Evolutionary conservation across 2,329 filamentous ascomycete species (phyloP), one percentile per base, ranked within the genome.

Genomic region (Leptographium radiaticola): DNA sequence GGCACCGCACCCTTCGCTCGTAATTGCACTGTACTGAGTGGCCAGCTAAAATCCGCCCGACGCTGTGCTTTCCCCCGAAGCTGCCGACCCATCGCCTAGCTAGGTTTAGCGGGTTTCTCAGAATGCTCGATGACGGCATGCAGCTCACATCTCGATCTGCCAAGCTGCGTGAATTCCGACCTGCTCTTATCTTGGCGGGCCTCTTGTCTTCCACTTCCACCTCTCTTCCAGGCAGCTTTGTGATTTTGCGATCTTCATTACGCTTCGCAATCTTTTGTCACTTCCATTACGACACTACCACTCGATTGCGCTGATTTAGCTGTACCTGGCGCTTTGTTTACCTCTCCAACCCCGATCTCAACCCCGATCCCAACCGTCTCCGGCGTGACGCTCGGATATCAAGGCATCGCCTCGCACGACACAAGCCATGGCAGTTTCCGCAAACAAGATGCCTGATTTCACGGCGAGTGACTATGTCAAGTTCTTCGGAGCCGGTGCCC

Each of bases 401-500:
- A 31, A n/a, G 25, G 4, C 8, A 34, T n/a, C n/a, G 30, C 7
- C 44, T 13, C 4, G 12, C 13, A 16, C 9, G 18, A 16, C 15
- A 18, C 16, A 7, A 6, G 34, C 45, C 49, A 57, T 57, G 55
- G 55, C 55, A 2, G 12, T 40, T 6, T 10, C 38, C 4, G 39
- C 45, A 2, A 59, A 47, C 55, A 50, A 51, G 49, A 62, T 54
- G 64, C 20, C 73, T 68, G 47, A 65, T 62, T 77, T 77, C 54
- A 62, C 64, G 38, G 49, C 63, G 5, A 56, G 62, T 56, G 74
- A 77, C 58, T 77, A 77, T 65, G 63, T 65, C 64, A 77, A 77
- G 56, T 77, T 77, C 70, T 77, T 77, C 59, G 66, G 71, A 46
- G 74, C 74, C 6, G 75, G 75, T 55, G 75, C 75, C 33, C 69